Base-by-base conservation (phyloP, 2,329 filamentous ascomycete species). In the Calonectria multiphialidica region DNA sequence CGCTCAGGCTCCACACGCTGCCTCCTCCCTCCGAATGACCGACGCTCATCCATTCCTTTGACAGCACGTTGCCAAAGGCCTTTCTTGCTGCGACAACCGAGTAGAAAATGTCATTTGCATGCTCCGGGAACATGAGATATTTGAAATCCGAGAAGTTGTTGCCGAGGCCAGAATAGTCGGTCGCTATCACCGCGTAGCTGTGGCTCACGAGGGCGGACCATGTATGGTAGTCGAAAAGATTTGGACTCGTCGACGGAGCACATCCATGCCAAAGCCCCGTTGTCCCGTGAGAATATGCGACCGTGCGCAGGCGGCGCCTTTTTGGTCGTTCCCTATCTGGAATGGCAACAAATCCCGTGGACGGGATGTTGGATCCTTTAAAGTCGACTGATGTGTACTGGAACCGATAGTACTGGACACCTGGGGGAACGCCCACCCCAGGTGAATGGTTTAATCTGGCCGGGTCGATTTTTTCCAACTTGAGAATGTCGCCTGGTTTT, bases 11-110 rank as follows among this genome's bases (percentile, higher is more conserved):
- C 53, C 53, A 59, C 15, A 59, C 53, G 9, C 30, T 37, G 6
- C 53, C 53, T 13, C 53, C 53, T 16, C 53, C 53, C 21, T 59
- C 33, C 5, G 53, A 59, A 33, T 59, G 53, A 8, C 53, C 53
- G 13, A 59, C 10, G 53, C 53, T 59, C 53, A 59, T 59, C 53
- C 53, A 59, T 59, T 59, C 53, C 53, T 59, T 40, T 12, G 53
- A 40, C 2, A 59, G 25, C 21, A 59, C 53, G 35, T 59, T 59
- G n/a, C 53, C 33, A 25, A 59, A 59, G 25, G 5, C 53, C 33
- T 59, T 59, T 35, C 21, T 59, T 8, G 53, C 53, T 2, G 53
- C 53, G 25, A 59, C 35, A 33, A 59, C 53, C 0, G 53, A 59
- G 21, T 59, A 59, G 21, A 40, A 59, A 12, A 59, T 15, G 21